Percentiles rank a stretch among this genome's conserved stretches.
Conservation (phyloP, 2,329 filamentous ascomycete species). For the Fusarium sp. region DNA sequence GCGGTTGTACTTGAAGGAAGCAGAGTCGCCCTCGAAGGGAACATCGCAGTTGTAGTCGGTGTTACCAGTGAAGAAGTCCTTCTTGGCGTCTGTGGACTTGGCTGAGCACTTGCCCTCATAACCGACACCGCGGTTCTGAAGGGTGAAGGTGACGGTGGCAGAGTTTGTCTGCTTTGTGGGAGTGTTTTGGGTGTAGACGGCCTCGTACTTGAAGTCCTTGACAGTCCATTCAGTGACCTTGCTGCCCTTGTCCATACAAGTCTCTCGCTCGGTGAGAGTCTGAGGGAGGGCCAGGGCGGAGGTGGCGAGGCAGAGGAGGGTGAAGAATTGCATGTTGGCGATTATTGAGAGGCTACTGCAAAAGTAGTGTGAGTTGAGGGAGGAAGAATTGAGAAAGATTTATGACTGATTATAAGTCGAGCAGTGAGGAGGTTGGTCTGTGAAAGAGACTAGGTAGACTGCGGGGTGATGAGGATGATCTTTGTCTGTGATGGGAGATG, state of each 20-base stretch:
- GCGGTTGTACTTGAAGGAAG: conserved; percentile 55
- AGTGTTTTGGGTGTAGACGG: conserved; percentile 56
- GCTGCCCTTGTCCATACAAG: conserved; percentile 37
- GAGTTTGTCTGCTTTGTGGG: conserved; percentile 58
- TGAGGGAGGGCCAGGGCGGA: conserved; percentile 40
- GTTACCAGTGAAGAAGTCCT: conserved; percentile 60
- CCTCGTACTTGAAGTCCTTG: conserved; percentile 56
- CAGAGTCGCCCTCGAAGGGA: conserved; percentile 40
- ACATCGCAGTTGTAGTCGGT: conserved; percentile 54
- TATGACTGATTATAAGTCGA: not conserved
- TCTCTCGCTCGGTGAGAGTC: conserved; percentile 13
- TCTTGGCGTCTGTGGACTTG: conserved; percentile 50
- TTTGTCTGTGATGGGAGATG: conserved; percentile 17
- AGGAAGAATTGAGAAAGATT: not conserved
- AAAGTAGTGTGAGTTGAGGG: not conserved
- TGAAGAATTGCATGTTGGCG: conserved; percentile 40
- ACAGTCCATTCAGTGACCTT: conserved; percentile 50
- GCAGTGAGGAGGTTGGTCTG: conserved; percentile 16
- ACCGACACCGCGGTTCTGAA: conserved; percentile 55
- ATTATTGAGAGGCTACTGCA: not conserved
- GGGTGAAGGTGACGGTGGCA: conserved; percentile 57
- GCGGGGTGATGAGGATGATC: conserved; percentile 25
- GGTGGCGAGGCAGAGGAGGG: conserved; percentile 40
- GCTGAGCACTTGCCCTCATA: conserved; percentile 52
- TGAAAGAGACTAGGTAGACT: not conserved